Percentiles rank a stretch among this genome's conserved stretches.
phyloP scores from a whole-genome alignment of 805 yeast species.

The baker's yeast (Saccharomyces cerevisiae) region DNA sequence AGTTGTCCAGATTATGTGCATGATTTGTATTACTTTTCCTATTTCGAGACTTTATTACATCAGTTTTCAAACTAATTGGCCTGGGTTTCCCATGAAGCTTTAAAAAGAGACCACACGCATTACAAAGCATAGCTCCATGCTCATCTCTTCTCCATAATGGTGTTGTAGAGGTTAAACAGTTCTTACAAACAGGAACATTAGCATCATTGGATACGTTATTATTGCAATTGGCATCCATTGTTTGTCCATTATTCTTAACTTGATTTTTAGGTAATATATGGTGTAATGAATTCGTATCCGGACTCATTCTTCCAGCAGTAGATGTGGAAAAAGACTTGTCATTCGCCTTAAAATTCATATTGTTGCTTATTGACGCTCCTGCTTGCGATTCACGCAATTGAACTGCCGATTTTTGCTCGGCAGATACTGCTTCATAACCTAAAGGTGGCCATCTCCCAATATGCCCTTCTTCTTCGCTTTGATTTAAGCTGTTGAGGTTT shows the following conservation, averaged over 20 bases:
- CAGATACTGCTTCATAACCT: not conserved
- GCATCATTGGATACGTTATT: not conserved
- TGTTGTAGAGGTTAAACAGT: constrained; percentile 87
- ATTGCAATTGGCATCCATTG: not conserved
- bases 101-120: constrained; percentile 86
- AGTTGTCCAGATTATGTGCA: not conserved
- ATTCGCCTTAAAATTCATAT: not conserved
- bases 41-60: constrained; percentile 85
- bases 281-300: not conserved
- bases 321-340: not conserved
- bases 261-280: not conserved
- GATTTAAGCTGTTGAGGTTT: not conserved
- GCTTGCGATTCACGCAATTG: not conserved
- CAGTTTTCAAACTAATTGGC: constrained; percentile 85
- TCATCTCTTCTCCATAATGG: constrained; percentile 95
- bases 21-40: constrained; percentile 41
- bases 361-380: not conserved
- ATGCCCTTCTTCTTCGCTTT: not conserved
- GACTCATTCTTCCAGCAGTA: not conserved
- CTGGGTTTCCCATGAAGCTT: constrained; percentile 89
- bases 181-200: constrained; percentile 64
- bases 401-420: not conserved
- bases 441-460: not conserved
- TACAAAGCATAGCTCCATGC: constrained; percentile 80
- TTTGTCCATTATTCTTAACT: not conserved